Base-by-base conservation (phyloP, 176 grass and related monocot genomes). In the Zizania latifolia region DNA sequence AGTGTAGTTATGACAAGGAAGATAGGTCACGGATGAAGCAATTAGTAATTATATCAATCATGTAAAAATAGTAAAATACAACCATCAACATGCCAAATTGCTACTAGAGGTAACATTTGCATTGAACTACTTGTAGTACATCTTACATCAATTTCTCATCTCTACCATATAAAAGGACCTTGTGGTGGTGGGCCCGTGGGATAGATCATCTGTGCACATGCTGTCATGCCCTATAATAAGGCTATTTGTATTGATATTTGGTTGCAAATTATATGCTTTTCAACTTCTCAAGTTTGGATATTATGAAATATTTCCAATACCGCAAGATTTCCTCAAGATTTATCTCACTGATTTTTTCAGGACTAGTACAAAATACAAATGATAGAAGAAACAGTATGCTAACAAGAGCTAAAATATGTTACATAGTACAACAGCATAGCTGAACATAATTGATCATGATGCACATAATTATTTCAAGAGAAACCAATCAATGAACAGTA, bases 381-480 rank as follows among this genome's bases (percentile, higher is more conserved):
- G 65, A 65, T 27, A 39, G 27, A 73, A 59, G 0, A 80, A 80
- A 69, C 38, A 78, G 5, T 41, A 50, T 26, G 13, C 70, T 73
- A 65, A 65, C 32, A 70, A 53, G 10, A 75, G 43, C 16, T 62
- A 69, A 78, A 79, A 74, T 68, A 26, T 68, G 35, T 30, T 79
- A 36, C 36, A 80, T 24, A 37, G 74, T 41, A 46, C 10, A 57
- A 12, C 23, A 59, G 8, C 19, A 36, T 51, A 67, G 22, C 26
- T 32, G 53, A 68, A 40, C 38, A 38, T 59, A 68, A 17, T 37
- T 57, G 43, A 33, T 26, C 39, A 71, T 31, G 5, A 65, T 58
- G 9, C n/a, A 62, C 56, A 8, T 68, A 68, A 54, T 26, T 9
- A 63, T 62, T 64, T 74, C 5, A 64, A 30, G 44, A 65, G 38